Evolutionary conservation across 176 grass and related monocot genomes (phyloP).

Genomic region (Aegilops umbellulata): DNA sequence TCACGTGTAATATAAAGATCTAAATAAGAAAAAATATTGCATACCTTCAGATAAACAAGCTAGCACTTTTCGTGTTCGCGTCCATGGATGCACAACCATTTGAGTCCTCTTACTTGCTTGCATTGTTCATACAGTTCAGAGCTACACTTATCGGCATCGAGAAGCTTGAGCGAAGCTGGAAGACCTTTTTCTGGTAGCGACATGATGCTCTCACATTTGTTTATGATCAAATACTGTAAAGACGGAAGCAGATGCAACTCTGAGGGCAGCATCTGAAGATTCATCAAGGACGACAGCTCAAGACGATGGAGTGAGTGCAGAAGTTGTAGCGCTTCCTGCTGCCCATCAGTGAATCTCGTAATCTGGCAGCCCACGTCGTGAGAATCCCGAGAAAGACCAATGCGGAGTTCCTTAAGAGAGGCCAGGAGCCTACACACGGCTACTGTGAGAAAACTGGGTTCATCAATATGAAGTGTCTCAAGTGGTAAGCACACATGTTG

Average conservation of each 20-base stretch:
- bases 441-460: neutral
- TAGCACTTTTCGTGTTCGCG: neutral
- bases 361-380: neutral
- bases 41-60: neutral
- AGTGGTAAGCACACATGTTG: neutral
- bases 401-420: neutral
- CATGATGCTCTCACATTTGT: neutral
- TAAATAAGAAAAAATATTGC: neutral
- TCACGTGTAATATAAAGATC: too few relatives aligned
- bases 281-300: neutral
- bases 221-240: neutral
- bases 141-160: neutral
- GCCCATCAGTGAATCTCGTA: neutral
- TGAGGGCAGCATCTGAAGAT: constrained; percentile 8
- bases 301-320: neutral
- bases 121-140: constrained; percentile 7
- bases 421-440: neutral
- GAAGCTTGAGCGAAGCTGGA: constrained; percentile 14
- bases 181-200: neutral
- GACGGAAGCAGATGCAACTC: neutral
- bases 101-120: neutral
- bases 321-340: neutral
- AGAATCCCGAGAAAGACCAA: neutral
- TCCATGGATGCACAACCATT: constrained; percentile 1
- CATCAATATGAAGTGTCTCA: constrained; percentile 11